Base-by-base conservation (phyloP, 1,139 yeast genomes). In the Geotrichum aggregatum region DNA sequence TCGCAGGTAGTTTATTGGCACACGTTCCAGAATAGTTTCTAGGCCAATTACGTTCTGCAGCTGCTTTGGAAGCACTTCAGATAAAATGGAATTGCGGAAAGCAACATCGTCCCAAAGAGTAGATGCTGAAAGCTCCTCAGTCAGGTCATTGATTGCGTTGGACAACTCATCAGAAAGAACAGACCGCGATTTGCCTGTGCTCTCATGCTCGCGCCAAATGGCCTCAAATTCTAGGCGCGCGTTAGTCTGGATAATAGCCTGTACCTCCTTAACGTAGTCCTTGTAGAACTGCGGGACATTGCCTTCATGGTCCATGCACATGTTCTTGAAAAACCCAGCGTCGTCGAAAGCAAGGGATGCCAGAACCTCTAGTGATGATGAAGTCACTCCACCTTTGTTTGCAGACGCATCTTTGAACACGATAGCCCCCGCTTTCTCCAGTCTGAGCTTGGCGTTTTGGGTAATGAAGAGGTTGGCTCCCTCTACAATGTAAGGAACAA, bases 341-440 rank as follows among this genome's bases (percentile, higher is more conserved):
- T 92, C 98, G 63, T 84, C 91, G 67, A 92, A 84, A 2, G 96
- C 86, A 59, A 92, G 79, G 3, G 98, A 92, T 13, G 98, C 96
- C 63, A 92, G 78, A 18, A 92, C 98, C 72, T 92, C 98, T 61
- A 88, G 76, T 1, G 98, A 91, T 1, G 97, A 89, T 1, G 98
- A 91, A 1, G 98, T 92, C 51, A 92, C 98, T 73, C 98, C 98
- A 66, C 98, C 98, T 74, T 92, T 92, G 72, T 92, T 92, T 52
- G 98, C 88, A 18, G 97, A 87, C 18, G 98, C 96, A 74, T 92
- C 98, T 71, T 92, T 92, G 73, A 88, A 87, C 52, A 92, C 77
- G 52, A 89, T 70, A 52, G 87, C 82, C 40, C 98, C 98, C 38
- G 95, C 95, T 48, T 78, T 75, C 71, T 92, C 98, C 56, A 92